phyloP scores from a whole-genome alignment of 1,284 basidiomycete genomes.

The Pseudozyma tsukubaensis region DNA sequence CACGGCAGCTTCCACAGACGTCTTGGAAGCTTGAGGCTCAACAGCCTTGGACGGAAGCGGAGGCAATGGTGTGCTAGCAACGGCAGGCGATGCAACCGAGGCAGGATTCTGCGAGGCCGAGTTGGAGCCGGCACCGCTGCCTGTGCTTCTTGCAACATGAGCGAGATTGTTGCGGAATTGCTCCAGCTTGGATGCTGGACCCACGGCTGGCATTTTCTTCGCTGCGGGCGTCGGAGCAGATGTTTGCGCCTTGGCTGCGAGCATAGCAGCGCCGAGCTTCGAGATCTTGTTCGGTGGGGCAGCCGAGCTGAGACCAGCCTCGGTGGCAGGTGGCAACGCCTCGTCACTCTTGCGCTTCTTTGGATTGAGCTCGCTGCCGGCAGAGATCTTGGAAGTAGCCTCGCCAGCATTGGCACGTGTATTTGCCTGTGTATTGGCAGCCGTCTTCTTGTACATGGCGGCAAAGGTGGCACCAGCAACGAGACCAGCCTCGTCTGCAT shows the following conservation, averaged over 20 bases:
- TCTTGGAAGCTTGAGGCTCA: neutral
- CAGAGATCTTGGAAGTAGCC: constrained; percentile 10
- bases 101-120: constrained; percentile 17
- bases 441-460: constrained; percentile 30
- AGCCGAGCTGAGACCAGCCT: constrained; percentile 12
- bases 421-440: constrained; percentile 45
- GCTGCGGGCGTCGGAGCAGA: constrained; percentile 13
- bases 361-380: constrained; percentile 4
- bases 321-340: constrained; percentile 16
- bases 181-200: constrained; percentile 48
- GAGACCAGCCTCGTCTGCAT: constrained; percentile 27
- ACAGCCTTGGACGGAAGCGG: constrained; percentile 1
- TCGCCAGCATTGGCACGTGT: constrained; percentile 41
- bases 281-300: constrained; percentile 38
- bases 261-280: constrained; percentile 31
- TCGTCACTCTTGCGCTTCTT: constrained; percentile 54
- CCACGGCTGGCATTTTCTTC: constrained; percentile 25
- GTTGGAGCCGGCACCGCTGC: constrained; percentile 30
- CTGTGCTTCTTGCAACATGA: constrained; percentile 38
- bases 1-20: neutral
- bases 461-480: constrained; percentile 34
- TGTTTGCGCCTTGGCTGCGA: constrained; percentile 26
- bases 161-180: constrained; percentile 50
- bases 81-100: constrained; percentile 14
- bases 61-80: neutral